Base-by-base conservation (phyloP, 345 rosid genomes). In the Anacardium occidentale region DNA sequence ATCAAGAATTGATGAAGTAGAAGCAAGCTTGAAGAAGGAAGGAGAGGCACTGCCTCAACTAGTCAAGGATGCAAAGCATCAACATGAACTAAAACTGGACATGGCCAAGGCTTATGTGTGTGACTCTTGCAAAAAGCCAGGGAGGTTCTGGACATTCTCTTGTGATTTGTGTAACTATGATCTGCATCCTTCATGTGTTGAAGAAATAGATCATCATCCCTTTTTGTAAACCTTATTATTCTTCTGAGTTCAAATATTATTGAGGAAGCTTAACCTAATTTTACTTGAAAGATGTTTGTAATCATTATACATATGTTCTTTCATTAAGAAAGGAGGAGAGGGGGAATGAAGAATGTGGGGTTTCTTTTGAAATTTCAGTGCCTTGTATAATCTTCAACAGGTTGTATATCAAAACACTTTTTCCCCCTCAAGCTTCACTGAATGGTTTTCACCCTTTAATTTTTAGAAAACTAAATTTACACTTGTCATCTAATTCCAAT, bases 101-200 rank as follows among this genome's bases (percentile, higher is more conserved):
- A 88, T 85, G 95, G 95, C 93, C 42, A 88, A 83, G 73, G 91
- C 90, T 3, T 90, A 88, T 54, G 87, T 87, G 5, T 90, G 95
- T 18, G 90, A 91, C 67, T 81, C 48, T 34, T 90, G 93, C 78
- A 87, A 80, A 71, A 75, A 71, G 62, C 84, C 78, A 75, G 95
- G 95, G 29, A 79, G 83, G 85, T 91, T 88, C 74, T 91, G 97
- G 97, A 84, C 97, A 20, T 87, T 90, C 73, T 87, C 93, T 15
- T 91, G 95, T 34, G 80, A 81, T 50, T 89, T 81, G 50, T 90
- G 95, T 26, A 86, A 91, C 76, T 89, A 89, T 59, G 95, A 91
- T 60, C 97, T 90, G 72, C 97, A 91, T 76, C 97, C 95, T 20
- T 72, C 82, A 40, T 87, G 97, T 77, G 78, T 83, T 54, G 84